phyloP scores from a whole-genome alignment of 2,329 filamentous ascomycete genomes.

The Hymenoscyphus albidus region DNA sequence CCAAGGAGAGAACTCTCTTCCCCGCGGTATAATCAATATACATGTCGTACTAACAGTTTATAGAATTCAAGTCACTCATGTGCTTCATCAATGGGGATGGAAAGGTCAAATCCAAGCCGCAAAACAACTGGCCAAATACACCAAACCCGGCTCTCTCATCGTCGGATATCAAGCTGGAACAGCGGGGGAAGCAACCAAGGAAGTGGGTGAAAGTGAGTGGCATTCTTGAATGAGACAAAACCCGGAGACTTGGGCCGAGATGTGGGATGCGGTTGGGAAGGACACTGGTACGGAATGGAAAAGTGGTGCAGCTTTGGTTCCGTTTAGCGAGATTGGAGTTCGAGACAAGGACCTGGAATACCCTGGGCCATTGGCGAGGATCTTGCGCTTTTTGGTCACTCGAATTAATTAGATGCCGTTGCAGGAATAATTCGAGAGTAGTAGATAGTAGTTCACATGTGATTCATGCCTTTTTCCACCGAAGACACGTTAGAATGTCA shows the following conservation, averaged over 20 bases:
- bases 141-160: background rate
- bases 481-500: no score
- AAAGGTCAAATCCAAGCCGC: background rate
- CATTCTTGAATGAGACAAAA: slow-evolving; percentile 1
- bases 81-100: background rate
- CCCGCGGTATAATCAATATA: no score
- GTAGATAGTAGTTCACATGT: no score
- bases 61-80: background rate
- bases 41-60: background rate
- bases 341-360: background rate
- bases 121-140: background rate
- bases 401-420: background rate
- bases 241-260: slow-evolving; percentile 5
- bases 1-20: background rate
- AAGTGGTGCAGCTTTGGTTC: background rate
- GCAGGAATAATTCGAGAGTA: no score
- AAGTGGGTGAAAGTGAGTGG: no score
- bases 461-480: no score
- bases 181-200: background rate
- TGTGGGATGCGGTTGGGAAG: slow-evolving; percentile 4
- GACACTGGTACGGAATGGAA: slow-evolving; percentile 3
- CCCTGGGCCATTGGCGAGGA: background rate
- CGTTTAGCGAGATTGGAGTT: background rate
- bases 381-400: background rate
- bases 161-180: background rate